These are phyloP conservation scores for Ustilago bromivora DNA, from an alignment of 1,284 basidiomycete species.

Conservation along the genomic window DNA sequence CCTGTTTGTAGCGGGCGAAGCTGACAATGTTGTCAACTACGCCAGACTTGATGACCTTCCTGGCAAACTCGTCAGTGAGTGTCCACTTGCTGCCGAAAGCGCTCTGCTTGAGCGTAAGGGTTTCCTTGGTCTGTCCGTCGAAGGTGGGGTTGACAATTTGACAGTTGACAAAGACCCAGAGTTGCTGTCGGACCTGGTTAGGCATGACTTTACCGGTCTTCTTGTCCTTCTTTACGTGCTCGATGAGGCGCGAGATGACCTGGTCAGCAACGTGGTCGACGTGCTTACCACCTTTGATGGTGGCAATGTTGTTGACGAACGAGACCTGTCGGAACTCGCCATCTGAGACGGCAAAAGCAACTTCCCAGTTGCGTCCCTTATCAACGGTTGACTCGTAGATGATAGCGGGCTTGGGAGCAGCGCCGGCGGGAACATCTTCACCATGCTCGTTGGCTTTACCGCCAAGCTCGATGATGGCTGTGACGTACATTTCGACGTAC, in stretches of 20 bases:
- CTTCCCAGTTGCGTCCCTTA: conserved; percentile 82
- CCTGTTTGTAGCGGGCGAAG: conserved; percentile 97
- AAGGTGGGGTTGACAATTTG: conserved; percentile 98
- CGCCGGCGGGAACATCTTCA: conserved; percentile 74
- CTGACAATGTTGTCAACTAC: conserved; percentile 93
- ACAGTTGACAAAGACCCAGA: conserved; percentile 98
- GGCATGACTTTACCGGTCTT: conserved; percentile 86
- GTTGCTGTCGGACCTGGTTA: conserved; percentile 93
- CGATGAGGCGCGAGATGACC: conserved; percentile 80
- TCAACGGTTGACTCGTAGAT: conserved; percentile 84
- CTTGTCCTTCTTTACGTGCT: conserved; percentile 93
- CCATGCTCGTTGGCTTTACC: conserved; percentile 48
- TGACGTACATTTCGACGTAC: conserved; percentile 91
- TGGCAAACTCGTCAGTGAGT: conserved; percentile 91
- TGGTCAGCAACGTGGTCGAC: conserved; percentile 89
- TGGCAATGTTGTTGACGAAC: conserved; percentile 97
- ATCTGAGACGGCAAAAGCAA: conserved; percentile 93
- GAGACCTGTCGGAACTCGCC: conserved; percentile 85
- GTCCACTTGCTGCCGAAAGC: conserved; percentile 92
- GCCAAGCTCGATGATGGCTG: conserved; percentile 70
- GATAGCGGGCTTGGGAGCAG: conserved; percentile 80
- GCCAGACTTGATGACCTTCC: conserved; percentile 90
- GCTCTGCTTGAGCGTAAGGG: conserved; percentile 84
- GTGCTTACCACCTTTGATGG: conserved; percentile 96
- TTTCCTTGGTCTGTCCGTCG: conserved; percentile 99